Conservation (phyloP, 192 early-diverging fungal genomes). For the Coemansia sp. region DNA sequence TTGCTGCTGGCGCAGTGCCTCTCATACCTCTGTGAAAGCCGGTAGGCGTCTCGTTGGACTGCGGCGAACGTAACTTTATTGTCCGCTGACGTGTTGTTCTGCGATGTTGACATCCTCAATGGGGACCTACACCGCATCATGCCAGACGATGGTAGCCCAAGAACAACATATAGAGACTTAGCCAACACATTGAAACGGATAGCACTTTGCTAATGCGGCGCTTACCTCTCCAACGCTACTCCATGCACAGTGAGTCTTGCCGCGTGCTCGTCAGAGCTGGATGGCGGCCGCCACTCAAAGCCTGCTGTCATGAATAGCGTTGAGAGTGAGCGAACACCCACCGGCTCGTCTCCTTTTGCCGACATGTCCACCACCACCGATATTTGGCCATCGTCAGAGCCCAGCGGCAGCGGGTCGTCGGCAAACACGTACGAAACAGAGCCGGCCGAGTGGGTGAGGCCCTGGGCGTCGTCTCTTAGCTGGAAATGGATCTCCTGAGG, state of each 20-base stretch:
- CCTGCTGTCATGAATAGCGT: conserved; percentile 35
- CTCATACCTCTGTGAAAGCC: conserved; percentile 31
- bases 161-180: neutral
- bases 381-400: conserved; percentile 15
- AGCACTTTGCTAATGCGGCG: neutral
- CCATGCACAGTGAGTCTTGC: conserved; percentile 20
- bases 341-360: conserved; percentile 11
- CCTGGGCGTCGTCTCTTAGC: conserved; percentile 27
- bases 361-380: conserved; percentile 42
- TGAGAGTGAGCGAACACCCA: conserved; percentile 24
- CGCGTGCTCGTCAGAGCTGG: neutral
- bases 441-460: conserved; percentile 23
- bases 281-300: conserved; percentile 23
- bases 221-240: conserved; percentile 21
- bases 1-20: too few relatives aligned
- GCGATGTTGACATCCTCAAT: neutral
- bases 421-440: conserved; percentile 31
- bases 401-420: conserved; percentile 35
- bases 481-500: conserved; percentile 26
- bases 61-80: conserved; percentile 8
- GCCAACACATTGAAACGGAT: neutral
- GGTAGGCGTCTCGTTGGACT: conserved; percentile 36
- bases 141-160: neutral
- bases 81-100: neutral
- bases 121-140: neutral